Base-by-base conservation (phyloP, 208 protist species). In the Novymonas esmeraldas region DNA sequence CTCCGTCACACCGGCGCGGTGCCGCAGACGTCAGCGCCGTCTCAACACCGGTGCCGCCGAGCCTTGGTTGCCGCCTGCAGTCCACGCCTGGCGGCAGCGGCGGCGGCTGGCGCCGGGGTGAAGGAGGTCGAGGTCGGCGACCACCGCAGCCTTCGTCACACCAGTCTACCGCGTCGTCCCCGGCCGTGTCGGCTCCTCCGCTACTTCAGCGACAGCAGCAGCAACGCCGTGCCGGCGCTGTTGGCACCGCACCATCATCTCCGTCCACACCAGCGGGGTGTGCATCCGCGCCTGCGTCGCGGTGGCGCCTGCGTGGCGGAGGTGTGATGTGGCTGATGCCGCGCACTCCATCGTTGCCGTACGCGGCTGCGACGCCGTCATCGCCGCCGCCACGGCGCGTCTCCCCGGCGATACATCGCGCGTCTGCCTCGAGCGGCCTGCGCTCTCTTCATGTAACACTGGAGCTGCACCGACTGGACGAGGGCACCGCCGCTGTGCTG, bases 391-490 rank as follows among this genome's bases (percentile, higher is more conserved):
- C 31, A 18, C n/a, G n/a, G n/a, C n/a, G n/a, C n/a, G n/a, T n/a
- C n/a, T 24, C 48, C 11, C 46, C 36, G 6, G 36, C 6, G 3
- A 22, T 44, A 24, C 20, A 3, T 10, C 16, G 18, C 2, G 6
- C 55, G 13, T 22, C 29, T 39, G 9, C 31, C 3, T 9, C 13
- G 4, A 34, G 6, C 33, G 26, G 31, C 9, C 41, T 26, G 6
- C 39, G 26, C 18, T 50, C 57, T 50, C 36, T 20, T 6, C 36
- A 45, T 11, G 9, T 85, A 24, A 81, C 82, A 1, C 57, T 85
- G 39, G 61, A 71, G 34, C 54, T 70, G 24, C 73, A 79, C 46
- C 44, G 55, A 2, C 14, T 79, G 22, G 63, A 56, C 9, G 76
- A 76, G 49, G 76, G 57, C 33, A 69, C 60, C 9, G 50, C 33